Percentiles rank a stretch among this genome's conserved stretches.
Conservation (phyloP, 306 rosid species). For the Notholithocarpus densiflorus region DNA sequence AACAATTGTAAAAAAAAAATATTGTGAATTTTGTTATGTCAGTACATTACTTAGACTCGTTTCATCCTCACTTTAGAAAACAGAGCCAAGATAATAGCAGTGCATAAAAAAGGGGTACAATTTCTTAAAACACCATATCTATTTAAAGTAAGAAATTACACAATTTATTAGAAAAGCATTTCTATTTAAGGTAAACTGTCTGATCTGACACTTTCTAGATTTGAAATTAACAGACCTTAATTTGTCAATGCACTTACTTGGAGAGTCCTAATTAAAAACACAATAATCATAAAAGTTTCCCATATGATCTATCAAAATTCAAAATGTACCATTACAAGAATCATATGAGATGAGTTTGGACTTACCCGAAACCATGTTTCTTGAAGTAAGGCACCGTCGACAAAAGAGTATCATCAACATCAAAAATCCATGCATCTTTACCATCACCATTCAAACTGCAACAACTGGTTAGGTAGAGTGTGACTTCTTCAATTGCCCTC, state of each 20-base stretch:
- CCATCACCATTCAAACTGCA: constrained; percentile 58
- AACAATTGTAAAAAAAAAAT: too few relatives aligned
- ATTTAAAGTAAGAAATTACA: too few relatives aligned
- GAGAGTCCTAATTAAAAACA: not conserved
- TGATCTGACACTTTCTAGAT: not conserved
- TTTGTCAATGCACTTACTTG: not conserved
- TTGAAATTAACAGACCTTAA: not conserved
- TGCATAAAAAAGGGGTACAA: too few relatives aligned
- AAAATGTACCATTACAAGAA: not conserved
- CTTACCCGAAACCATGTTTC: constrained; percentile 51
- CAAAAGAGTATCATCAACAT: constrained; percentile 68
- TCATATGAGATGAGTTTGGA: not conserved
- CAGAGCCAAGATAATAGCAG: too few relatives aligned
- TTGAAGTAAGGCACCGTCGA: constrained; percentile 66
- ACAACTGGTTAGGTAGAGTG: constrained; percentile 26
- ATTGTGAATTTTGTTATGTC: too few relatives aligned
- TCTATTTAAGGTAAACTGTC: too few relatives aligned
- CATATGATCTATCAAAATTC: not conserved
- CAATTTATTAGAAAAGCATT: too few relatives aligned
- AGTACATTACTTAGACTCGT: too few relatives aligned
- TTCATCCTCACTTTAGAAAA: too few relatives aligned
- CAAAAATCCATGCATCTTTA: constrained; percentile 70
- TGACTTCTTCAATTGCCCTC: constrained; percentile 46
- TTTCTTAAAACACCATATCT: too few relatives aligned
- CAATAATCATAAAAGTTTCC: not conserved